Evolutionary conservation across 306 rosid genomes (phyloP).

Genomic region (Rubus idaeus): DNA sequence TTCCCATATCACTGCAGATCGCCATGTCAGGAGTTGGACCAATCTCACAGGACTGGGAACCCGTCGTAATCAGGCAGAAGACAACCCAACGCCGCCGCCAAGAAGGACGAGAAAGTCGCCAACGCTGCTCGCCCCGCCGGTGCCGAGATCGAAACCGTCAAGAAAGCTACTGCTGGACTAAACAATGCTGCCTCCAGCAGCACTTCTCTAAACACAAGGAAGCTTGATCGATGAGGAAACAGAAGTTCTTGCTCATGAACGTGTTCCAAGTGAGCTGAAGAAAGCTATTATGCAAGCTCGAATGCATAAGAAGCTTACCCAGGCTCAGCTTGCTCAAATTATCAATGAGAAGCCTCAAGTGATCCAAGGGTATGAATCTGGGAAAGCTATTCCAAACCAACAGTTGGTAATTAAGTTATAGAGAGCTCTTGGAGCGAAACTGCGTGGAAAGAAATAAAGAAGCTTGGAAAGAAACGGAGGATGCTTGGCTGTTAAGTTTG

Average conservation of each 20-base stretch:
- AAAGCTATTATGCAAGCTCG: constrained; percentile 84
- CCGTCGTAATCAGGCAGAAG: constrained; percentile 80
- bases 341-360: constrained; percentile 94
- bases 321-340: constrained; percentile 79
- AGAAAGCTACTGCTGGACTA: constrained; percentile 76
- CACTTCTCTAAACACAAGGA: constrained; percentile 82
- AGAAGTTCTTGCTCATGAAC: constrained; percentile 71
- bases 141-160: constrained; percentile 77
- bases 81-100: constrained; percentile 83
- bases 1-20: background rate
- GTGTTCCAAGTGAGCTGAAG: constrained; percentile 80
- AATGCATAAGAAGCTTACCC: constrained; percentile 75
- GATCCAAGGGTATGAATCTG: constrained; percentile 84
- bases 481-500: constrained; percentile 5
- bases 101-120: constrained; percentile 90
- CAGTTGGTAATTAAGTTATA: constrained; percentile 87
- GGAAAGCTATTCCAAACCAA: constrained; percentile 87
- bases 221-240: constrained; percentile 88
- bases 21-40: constrained; percentile 79
- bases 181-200: constrained; percentile 82
- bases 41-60: constrained; percentile 85
- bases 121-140: constrained; percentile 92
- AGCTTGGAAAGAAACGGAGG: constrained; percentile 15
- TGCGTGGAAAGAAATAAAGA: constrained; percentile 68
- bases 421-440: constrained; percentile 78